Evolutionary conservation across 306 rosid species (phyloP), one percentile per base, ranked within the genome.

Genomic region (Cucurbita maxima): DNA sequence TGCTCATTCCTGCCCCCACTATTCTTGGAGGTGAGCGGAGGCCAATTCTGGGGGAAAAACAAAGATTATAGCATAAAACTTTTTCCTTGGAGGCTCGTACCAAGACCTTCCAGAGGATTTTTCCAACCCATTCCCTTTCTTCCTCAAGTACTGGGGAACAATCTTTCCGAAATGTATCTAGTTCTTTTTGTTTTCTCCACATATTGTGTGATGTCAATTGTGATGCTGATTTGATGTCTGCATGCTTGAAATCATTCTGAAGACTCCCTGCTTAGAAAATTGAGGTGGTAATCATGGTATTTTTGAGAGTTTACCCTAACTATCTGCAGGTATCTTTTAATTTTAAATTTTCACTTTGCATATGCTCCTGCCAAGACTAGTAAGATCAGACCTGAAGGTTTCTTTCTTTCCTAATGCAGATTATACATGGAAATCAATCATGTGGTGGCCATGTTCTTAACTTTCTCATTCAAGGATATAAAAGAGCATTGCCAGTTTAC

Each of bases 401-500:
- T 73, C 44, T 71, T 63, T 58, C 15, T 50, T 61, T 43, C 72
- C 75, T 75, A 66, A 71, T 83, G 84, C 99, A 95, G 99, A 86
- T 95, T 75, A 86, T 91, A 60, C 99, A 95, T 82, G 92, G 92
- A 74, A 86, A 84, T 81, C 91, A 95, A 77, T 83, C 97, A 54
- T 95, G 96, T 78, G 18, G 84, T 57, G 91, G 76, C 37, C 99
- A 91, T 68, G 16, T 85, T 73, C 11, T 91, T 77, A 86, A 96
- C 56, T 95, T 88, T 84, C 88, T 91, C 72, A 41, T 87, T 79
- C 90, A 89, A 83, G 96, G 94, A 80, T 95, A 89, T 84, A 83
- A 86, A 84, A 95, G 96, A 81, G 96, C 99, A 3, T 58, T 91
- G 77, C 96, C 97, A 10, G 99, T 95, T 76, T 95, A 95, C 79